A percentile compares a stretch with the other conserved stretches of the same genome.
phyloP scores from a whole-genome alignment of 129 eudicot genomes.

The Logfia minima region DNA sequence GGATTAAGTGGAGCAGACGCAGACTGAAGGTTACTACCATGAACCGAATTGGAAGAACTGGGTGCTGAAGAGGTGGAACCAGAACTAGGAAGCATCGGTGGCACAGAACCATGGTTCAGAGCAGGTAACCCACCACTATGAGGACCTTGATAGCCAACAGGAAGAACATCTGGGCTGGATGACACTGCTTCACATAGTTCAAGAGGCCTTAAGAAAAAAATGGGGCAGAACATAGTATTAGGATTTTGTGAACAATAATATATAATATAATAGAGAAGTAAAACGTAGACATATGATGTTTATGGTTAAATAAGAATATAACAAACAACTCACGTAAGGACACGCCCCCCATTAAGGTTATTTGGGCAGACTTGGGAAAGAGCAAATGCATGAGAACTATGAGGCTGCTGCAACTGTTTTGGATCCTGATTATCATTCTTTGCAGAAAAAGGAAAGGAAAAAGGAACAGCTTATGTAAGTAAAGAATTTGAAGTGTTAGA shows the following conservation, averaged over 20 bases:
- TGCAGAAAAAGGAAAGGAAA: conserved; percentile 23
- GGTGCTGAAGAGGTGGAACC: conserved; percentile 56
- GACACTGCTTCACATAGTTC: conserved; percentile 65
- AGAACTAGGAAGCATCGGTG: conserved; percentile 56
- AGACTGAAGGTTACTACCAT: conserved; percentile 55
- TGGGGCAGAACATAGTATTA: conserved; percentile 1
- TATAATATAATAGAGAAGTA: conserved; percentile 1
- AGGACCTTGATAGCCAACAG: conserved; percentile 67
- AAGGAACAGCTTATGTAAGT: conserved; percentile 11
- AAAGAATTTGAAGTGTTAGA: conserved; percentile 1
- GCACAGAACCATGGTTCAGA: conserved; percentile 45
- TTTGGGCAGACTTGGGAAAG: conserved; percentile 89
- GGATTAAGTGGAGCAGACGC: conserved; percentile 51
- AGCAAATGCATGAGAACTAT: conserved; percentile 71
- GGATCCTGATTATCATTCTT: conserved; percentile 74
- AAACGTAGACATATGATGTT: not conserved
- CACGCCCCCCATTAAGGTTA: conserved; percentile 74
- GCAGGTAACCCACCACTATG: conserved; percentile 54
- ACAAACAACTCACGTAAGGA: conserved; percentile 67
- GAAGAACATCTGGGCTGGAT: conserved; percentile 57
- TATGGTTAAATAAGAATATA: not conserved
- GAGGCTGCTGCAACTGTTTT: conserved; percentile 71
- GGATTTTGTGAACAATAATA: not conserved
- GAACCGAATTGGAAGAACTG: conserved; percentile 46
- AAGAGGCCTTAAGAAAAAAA: conserved; percentile 62